Evolutionary conservation across 2,329 filamentous ascomycete genomes (phyloP), one percentile per base, ranked within the genome.

Genomic region (Phoma sp.): DNA sequence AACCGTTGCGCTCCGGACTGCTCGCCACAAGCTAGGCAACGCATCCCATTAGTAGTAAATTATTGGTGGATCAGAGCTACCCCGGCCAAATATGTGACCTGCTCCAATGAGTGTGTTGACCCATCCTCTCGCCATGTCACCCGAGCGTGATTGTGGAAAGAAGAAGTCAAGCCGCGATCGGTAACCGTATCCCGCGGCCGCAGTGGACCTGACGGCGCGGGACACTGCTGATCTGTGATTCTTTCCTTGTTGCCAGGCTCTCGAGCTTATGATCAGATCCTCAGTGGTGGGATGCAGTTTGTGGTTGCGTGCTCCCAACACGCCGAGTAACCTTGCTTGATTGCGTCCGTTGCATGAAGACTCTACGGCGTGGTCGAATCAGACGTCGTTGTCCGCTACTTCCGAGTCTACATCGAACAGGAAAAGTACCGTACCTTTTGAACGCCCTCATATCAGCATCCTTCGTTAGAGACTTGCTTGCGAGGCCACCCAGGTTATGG

Each of bases 11-110:
- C 64, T 62, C 65, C 62, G 64, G 64, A 62, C 55, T 66, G 62
- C 63, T 69, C 65, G 62, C 63, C 69, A 68, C 64, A 62, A 65
- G 54, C 65, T 67, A 67, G 64, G 63, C 68, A 72, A 72, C 69
- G 63, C 19, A 47, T 40, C 31, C 21, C 21, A 7, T 32, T 21
- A 21, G 21, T 29, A 36, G 25, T 37, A 51, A 48, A 64, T 74
- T 71, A 75, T 76, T 74, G 69, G 66, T 57, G 71, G 70, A 73
- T 70, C 62, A 62, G 67, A 70, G 67, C 68, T 51, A 70, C 62
- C 65, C 70, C 54, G 52, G 55, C 61, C 65, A 64, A 69, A 70
- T 73, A 71, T 60, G 60, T 39, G 57, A 36, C 51, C 55, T 37
- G 61, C 45, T 54, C 67, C 69, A 70, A 65, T 50, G 38, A 45